phyloP scores from a whole-genome alignment of 2,329 filamentous ascomycete species.

The Trichoderma asperellum region DNA sequence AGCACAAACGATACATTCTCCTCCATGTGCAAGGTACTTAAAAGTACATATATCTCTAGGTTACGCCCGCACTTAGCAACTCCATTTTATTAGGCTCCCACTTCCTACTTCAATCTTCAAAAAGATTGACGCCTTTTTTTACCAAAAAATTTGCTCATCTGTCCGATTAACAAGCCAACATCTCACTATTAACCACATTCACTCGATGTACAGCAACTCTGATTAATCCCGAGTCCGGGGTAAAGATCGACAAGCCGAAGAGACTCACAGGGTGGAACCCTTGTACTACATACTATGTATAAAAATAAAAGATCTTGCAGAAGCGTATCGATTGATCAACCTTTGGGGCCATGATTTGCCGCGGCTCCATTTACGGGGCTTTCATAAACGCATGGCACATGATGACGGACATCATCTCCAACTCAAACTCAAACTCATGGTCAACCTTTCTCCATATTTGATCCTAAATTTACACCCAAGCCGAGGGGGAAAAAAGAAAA shows the following conservation, averaged over 20 bases:
- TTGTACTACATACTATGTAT: neutral
- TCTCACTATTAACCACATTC: neutral
- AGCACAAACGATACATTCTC: too few species aligned
- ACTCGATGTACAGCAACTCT: neutral
- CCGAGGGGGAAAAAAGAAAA: neutral
- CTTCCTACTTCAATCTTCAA: neutral
- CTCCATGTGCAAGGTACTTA: too few species aligned
- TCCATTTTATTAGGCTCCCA: too few species aligned
- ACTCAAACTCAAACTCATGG: neutral
- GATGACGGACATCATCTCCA: neutral
- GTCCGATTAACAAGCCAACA: neutral
- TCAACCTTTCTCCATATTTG: neutral
- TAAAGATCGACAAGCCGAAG: neutral
- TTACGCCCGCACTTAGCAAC: too few species aligned
- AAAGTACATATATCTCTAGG: too few species aligned
- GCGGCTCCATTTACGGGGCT: neutral
- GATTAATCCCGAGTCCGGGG: neutral
- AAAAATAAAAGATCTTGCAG: constrained; percentile 2
- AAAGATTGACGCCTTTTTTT: neutral
- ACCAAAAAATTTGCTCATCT: neutral
- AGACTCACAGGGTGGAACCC: neutral
- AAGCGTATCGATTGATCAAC: constrained; percentile 2
- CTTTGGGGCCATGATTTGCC: neutral
- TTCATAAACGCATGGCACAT: neutral
- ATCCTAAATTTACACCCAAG: neutral